Evolutionary conservation across 768 basidiomycete species (phyloP), one percentile per base, ranked within the genome.

Genomic region (Panellus pusillus): DNA sequence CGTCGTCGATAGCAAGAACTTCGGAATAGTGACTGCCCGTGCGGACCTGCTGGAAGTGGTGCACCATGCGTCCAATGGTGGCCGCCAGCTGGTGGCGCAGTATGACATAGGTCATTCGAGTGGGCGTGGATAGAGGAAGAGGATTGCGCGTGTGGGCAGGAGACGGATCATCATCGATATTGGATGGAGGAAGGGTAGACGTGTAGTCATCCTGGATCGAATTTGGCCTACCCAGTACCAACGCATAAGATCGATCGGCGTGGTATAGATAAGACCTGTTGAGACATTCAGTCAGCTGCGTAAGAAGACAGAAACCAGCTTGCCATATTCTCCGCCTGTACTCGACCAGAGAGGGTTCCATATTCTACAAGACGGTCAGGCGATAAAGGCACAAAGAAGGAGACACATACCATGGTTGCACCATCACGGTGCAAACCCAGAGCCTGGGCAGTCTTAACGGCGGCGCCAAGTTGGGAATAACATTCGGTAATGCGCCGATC

Each of bases 381-480:
- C 39, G 12, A 17, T 9, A 41, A 40, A 24, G 60, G 4, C 13
- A 24, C 17, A 18, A 14, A 35, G 32, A 35, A 35, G 14, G 32
- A 14, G 2, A 9, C 3, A 18, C 82, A 65, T 64, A 93, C 91
- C 76, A 91, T 84, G 31, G 83, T 84, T 1, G 86, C 81, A 9
- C 89, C 91, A 69, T 98, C 94, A 46, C 94, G 81, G 71, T 97
- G 94, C 32, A 98, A 72, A 9, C 94, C 95, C 18, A 98, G 82
- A 3, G 94, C 94, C 64, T 96, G 93, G 9, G 93, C 94, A 29
- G 94, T 97, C 54, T 93, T 74, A 13, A 98, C 87, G 44, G 92
- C 92, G 6, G 94, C 93, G 32, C 94, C 94, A 15, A 98, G 76
- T 64, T 96, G 93, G 66, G 91, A 93, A 93, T 94, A 98, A 64